Evolutionary conservation across 306 rosid genomes (phyloP), one percentile per base, ranked within the genome.

Genomic region (Begonia masoniana): DNA sequence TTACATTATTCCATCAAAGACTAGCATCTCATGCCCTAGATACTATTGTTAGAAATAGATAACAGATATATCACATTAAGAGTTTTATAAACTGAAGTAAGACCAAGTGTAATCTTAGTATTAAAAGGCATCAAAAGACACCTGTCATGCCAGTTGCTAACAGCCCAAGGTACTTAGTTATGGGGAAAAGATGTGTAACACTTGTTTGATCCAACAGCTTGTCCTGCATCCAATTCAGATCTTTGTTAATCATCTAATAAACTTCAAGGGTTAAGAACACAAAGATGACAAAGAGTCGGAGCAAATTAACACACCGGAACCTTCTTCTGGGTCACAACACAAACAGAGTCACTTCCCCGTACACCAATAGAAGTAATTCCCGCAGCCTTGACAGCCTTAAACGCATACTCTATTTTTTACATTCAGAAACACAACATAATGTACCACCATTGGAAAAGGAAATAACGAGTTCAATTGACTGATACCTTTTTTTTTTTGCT

Each of bases 91-190:
- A 31, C 8, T 31, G 9, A 7, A 31, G 8, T 31, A 31, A 31
- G 9, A 5, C 39, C 0, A 26, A 1, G 39, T 31, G 39, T 31
- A 31, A 31, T 31, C 3, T 31, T 7, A 31, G 7, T 5, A 31
- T 5, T 31, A 56, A 58, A 26, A 16, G 12, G 61, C 21, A 26
- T 54, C 3, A 49, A 62, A 24, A 42, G 35, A 64, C 49, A 76
- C 85, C 96, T 71, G 99, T 92, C 74, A 92, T 92, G 73, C 99
- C 99, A 65, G 99, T 92, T 10, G 99, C 99, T 52, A 92, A 75
- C 68, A 92, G 73, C 41, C 99, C 99, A 51, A 92, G 85, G 63
- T 77, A 86, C 84, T 92, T 80, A 0, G 99, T 92, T 50, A 92
- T 81, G 56, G 93, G 79, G 69, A 92, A 92, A 41, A 86, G 96